Conservation (phyloP, 805 yeast genomes). For the Cyberlindnera bimundalis region DNA sequence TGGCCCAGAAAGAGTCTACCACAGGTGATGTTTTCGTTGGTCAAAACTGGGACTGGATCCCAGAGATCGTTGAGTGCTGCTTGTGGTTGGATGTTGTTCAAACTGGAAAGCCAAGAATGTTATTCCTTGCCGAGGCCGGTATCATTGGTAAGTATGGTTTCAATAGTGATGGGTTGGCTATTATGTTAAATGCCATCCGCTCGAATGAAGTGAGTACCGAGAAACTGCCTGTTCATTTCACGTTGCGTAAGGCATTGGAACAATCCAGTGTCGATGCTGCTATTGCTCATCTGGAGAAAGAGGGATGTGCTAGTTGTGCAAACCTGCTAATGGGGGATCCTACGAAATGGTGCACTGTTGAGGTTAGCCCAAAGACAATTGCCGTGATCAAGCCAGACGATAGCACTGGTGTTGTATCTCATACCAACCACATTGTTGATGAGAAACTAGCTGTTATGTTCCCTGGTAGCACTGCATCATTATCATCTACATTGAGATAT, state of each 20-base stretch:
- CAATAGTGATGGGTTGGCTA: conserved; percentile 20
- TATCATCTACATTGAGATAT: conserved; percentile 20
- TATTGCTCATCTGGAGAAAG: conserved; percentile 9
- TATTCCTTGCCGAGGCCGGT: conserved; percentile 28
- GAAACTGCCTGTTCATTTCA: conserved; percentile 36
- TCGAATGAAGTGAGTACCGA: conserved; percentile 28
- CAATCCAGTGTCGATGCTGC: conserved; percentile 20
- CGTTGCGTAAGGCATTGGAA: conserved; percentile 33
- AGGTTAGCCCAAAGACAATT: conserved; percentile 23
- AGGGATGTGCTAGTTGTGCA: conserved; percentile 27
- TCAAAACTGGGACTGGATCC: conserved; percentile 44
- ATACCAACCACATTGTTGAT: conserved; percentile 27
- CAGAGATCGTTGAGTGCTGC: conserved; percentile 22
- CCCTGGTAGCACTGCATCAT: conserved; percentile 15
- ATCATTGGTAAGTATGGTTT: conserved; percentile 28
- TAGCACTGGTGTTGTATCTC: conserved; percentile 18
- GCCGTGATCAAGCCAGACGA: conserved; percentile 15
- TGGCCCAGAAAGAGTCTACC: conserved; percentile 27
- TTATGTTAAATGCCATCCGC: conserved; percentile 24
- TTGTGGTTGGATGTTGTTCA: conserved; percentile 28
- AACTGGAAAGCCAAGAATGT: conserved; percentile 23
- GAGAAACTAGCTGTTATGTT: conserved; percentile 2
- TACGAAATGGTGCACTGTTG: conserved; percentile 20
- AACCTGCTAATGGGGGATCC: conserved; percentile 27
- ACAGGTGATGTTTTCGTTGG: conserved; percentile 27